phyloP scores from a whole-genome alignment of 345 rosid species.

The Jatropha curcas region DNA sequence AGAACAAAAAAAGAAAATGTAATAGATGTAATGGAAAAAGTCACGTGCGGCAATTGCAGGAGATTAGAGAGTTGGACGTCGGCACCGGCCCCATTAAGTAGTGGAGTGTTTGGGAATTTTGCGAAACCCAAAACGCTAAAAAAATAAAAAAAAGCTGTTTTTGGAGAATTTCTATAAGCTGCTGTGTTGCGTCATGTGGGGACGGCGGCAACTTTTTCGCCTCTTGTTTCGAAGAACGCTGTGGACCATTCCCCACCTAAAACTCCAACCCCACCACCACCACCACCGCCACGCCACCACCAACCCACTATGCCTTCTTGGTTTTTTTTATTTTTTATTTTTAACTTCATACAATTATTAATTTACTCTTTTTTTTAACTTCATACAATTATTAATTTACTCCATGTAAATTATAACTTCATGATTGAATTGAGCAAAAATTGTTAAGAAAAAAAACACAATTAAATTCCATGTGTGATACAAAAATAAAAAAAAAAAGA shows the following conservation, averaged over 20 bases:
- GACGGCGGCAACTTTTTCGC: constrained; percentile 5
- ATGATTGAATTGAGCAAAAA: no score
- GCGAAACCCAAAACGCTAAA: not conserved
- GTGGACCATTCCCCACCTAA: not conserved
- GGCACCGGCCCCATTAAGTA: not conserved
- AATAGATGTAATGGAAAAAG: not conserved
- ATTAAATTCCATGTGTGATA: no score
- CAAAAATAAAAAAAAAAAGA: no score
- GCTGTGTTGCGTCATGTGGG: not conserved
- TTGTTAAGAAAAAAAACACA: no score
- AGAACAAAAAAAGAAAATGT: not conserved
- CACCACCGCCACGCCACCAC: not conserved
- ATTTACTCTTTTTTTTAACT: no score
- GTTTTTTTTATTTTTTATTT: no score
- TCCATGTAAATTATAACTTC: no score
- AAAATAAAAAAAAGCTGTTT: not conserved
- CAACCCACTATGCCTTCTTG: not conserved
- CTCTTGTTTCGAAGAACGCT: not conserved
- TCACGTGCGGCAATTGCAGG: not conserved
- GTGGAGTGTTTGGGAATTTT: not conserved
- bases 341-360: no score
- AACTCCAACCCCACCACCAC: not conserved
- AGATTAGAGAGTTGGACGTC: no score
- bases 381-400: no score
- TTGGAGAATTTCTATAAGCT: constrained; percentile 3